These are phyloP conservation scores for Saussurea involucrata DNA, from an alignment of 129 eudicot species.

Conservation along the genomic window DNA sequence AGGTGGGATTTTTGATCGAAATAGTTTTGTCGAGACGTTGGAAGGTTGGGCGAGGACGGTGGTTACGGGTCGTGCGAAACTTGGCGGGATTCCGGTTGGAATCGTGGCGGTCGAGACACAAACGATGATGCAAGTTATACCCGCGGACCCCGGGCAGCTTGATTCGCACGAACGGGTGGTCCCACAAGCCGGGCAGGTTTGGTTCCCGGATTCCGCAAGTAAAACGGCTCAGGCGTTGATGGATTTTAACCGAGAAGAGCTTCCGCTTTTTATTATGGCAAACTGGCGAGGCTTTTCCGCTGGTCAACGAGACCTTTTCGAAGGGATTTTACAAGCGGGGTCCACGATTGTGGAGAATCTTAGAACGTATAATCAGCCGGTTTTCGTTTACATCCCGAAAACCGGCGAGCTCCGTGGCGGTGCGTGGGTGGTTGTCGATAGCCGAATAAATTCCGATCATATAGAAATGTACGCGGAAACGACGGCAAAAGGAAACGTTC, in stretches of 20 bases:
- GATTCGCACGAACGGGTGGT: conserved; percentile 96
- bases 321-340: conserved; percentile 97
- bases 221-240: conserved; percentile 95
- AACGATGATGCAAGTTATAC: conserved; percentile 94
- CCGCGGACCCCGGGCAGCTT: conserved; percentile 98
- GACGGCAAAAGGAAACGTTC: conserved; percentile 90
- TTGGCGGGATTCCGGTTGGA: conserved; percentile 96
- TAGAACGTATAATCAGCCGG: conserved; percentile 85
- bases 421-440: conserved; percentile 97
- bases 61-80: conserved; percentile 96
- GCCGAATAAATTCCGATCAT: conserved; percentile 83
- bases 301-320: conserved; percentile 96
- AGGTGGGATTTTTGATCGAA: conserved; percentile 82
- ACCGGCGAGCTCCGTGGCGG: conserved; percentile 98
- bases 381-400: conserved; percentile 90
- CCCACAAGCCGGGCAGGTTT: conserved; percentile 99
- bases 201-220: conserved; percentile 97
- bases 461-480: conserved; percentile 94
- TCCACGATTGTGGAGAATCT: conserved; percentile 95
- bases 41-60: conserved; percentile 99
- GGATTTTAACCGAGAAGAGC: conserved; percentile 95
- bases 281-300: conserved; percentile 99
- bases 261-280: conserved; percentile 91
- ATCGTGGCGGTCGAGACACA: conserved; percentile 94
- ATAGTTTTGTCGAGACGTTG: conserved; percentile 91